These are phyloP conservation scores for Rheum nobile DNA, from an alignment of 148 eudicot species.

Conservation along the genomic window DNA sequence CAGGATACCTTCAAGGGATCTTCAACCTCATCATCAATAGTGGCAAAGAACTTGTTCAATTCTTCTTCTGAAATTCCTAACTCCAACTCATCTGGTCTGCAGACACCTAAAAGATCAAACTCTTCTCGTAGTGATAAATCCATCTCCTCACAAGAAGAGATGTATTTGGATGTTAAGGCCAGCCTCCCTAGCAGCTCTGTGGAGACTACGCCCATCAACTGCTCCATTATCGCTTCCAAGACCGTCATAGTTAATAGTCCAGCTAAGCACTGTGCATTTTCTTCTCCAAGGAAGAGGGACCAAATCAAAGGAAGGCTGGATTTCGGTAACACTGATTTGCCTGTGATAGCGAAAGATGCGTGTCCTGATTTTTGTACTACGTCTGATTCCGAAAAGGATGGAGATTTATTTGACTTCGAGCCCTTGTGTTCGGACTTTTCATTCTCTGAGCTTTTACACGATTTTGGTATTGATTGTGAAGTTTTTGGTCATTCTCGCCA, in stretches of 20 bases:
- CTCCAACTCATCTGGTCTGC: conserved; percentile 41
- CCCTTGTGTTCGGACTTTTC: conserved; percentile 46
- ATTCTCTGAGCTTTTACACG: conserved; percentile 43
- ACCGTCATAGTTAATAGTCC: conserved; percentile 59
- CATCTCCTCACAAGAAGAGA: conserved; percentile 42
- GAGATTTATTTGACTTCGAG: conserved; percentile 58
- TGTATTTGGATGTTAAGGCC: conserved; percentile 37
- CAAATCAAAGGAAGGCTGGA: conserved; percentile 1
- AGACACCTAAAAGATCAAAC: conserved; percentile 52
- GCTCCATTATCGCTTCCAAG: conserved; percentile 67
- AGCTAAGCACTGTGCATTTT: conserved; percentile 18
- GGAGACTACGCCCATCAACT: conserved; percentile 42
- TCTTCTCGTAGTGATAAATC: conserved; percentile 59
- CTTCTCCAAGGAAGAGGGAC: conserved; percentile 3
- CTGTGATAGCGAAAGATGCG: neutral
- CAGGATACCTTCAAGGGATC: conserved; percentile 15
- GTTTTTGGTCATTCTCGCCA: conserved; percentile 26
- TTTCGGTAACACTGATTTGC: neutral
- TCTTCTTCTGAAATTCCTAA: conserved; percentile 35
- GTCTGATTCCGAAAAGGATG: conserved; percentile 41
- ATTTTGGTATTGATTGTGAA: conserved; percentile 40
- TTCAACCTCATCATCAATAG: conserved; percentile 22
- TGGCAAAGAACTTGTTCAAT: conserved; percentile 64
- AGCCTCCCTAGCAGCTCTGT: conserved; percentile 25
- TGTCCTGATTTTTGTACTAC: neutral